A percentile compares a stretch with the other conserved stretches of the same genome.
phyloP scores from a whole-genome alignment of 2,329 filamentous ascomycete species.

The Diaporthe destruens region DNA sequence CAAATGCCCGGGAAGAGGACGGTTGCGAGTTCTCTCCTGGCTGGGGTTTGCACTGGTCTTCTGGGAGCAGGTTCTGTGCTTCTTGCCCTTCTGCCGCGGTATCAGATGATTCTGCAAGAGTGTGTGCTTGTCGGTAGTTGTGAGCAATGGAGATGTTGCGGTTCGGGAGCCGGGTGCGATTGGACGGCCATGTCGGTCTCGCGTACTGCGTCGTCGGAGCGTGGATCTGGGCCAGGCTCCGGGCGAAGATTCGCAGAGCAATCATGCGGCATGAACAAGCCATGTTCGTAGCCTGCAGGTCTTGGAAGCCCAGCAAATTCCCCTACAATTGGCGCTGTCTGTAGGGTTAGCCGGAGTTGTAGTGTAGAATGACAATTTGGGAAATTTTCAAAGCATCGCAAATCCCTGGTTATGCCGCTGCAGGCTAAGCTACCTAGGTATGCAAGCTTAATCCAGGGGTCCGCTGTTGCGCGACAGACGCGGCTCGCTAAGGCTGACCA shows the following conservation, averaged over 20 bases:
- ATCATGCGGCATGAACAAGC: conserved; percentile 61
- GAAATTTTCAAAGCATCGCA: conserved; percentile 11
- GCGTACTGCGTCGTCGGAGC: conserved; percentile 42
- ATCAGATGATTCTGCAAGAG: neutral
- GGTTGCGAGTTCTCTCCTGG: neutral
- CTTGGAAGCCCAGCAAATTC: neutral
- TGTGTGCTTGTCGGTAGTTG: conserved; percentile 14
- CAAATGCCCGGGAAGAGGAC: neutral
- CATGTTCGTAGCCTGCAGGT: conserved; percentile 52
- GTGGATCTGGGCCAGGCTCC: conserved; percentile 58
- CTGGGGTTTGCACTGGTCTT: neutral
- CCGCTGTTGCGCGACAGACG: neutral
- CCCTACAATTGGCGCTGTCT: neutral
- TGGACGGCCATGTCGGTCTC: conserved; percentile 28
- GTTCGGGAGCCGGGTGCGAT: neutral
- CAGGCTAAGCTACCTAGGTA: neutral
- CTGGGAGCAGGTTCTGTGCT: neutral
- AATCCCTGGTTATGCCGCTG: conserved; percentile 9
- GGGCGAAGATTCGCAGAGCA: conserved; percentile 62
- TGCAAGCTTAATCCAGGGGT: conserved; percentile 17
- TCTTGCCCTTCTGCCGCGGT: neutral
- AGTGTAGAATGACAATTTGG: conserved; percentile 26
- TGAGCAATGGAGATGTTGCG: neutral
- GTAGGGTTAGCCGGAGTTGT: neutral
- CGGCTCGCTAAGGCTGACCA: conserved; percentile 1